Conservation (phyloP, 352 stramenopile species). For the Phytophthora hybrid region DNA sequence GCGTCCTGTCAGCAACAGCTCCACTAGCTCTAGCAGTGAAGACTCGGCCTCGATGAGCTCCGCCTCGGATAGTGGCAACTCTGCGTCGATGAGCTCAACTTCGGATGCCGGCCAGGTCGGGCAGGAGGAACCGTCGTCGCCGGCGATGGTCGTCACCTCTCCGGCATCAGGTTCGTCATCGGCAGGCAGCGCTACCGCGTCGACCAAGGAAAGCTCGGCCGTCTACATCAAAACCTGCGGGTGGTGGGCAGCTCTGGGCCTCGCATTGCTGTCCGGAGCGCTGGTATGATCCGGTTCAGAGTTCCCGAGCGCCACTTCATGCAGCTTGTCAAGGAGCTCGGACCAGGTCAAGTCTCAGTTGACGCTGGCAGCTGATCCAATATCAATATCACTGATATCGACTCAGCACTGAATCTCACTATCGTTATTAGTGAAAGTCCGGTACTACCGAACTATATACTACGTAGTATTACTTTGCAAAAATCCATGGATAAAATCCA, state of each 20-base stretch:
- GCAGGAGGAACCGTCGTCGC: slow-evolving; percentile 24
- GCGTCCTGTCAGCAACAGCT: slow-evolving; percentile 22
- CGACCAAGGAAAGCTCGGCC: slow-evolving; percentile 29
- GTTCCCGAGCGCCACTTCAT: slow-evolving; percentile 19
- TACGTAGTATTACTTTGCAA: background rate
- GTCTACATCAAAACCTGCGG: slow-evolving; percentile 12
- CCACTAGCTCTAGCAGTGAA: slow-evolving; percentile 15
- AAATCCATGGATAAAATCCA: background rate
- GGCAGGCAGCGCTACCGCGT: slow-evolving; percentile 2
- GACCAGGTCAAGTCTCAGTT: slow-evolving; percentile 24
- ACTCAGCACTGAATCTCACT: too few species aligned
- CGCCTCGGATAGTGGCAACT: background rate
- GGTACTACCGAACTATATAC: too few species aligned
- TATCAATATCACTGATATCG: too few species aligned
- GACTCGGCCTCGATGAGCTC: slow-evolving; percentile 2
- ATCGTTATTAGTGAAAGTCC: too few species aligned
- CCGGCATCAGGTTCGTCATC: slow-evolving; percentile 25
- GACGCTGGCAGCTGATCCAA: slow-evolving; percentile 22
- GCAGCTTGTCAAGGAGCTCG: slow-evolving; percentile 5
- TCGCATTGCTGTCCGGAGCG: slow-evolving; percentile 30
- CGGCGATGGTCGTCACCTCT: slow-evolving; percentile 1
- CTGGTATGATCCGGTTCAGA: slow-evolving; percentile 18
- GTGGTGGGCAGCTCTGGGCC: slow-evolving; percentile 22
- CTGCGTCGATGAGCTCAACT: background rate
- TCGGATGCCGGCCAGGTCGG: slow-evolving; percentile 19